Evolutionary conservation across 2,329 filamentous ascomycete species (phyloP), one percentile per base, ranked within the genome.

Genomic region (Tolypocladium sp.): DNA sequence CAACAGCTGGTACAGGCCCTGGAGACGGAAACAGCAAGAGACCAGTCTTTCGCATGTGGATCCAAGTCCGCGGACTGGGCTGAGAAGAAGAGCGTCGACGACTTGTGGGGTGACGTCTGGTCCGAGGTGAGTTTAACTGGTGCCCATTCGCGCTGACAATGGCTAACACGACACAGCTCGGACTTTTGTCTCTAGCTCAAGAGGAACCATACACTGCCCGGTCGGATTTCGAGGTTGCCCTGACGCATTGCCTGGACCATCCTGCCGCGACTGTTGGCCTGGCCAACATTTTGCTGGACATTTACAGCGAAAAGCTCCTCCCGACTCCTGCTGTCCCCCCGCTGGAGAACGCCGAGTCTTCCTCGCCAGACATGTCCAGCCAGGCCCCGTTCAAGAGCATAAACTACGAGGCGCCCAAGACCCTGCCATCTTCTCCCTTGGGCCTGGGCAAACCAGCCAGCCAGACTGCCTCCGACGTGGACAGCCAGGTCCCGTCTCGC

Each of bases 241-340:
- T 99, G 22, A 85, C 87, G 30, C 86, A 92, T 69, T 89, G 84
- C 62, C 86, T 89, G 1, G 86, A 97, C 68, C 93, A 99, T 65
- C 81, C 90, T 0, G 79, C 80, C 17, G 91, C 90, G 38, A 95
- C 89, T 30, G 85, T 97, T 41, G 90, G 89, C 1, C 77, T 99
- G 27, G 91, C 91, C 22, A 89, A 90, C 65, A 87, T 97, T 42
- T 80, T 99, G 8, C 81, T 97, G 55, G 92, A 97, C 68, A 86
- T 95, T 25, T 96, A 93, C 74, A 85, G 79, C 65, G 81, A 90
- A 71, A 81, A 84, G 55, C 75, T 90, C 25, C 80, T 88, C 46
- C 86, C 85, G 4, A 77, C 78, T 60, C 75, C 83, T 57, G 73
- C 85, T 63, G 75, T 84, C 4, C 78, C 81, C 2, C 69, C 73